Evolutionary conservation across 179 eudicot genomes (phyloP).

Genomic region (Silene coronaria): DNA sequence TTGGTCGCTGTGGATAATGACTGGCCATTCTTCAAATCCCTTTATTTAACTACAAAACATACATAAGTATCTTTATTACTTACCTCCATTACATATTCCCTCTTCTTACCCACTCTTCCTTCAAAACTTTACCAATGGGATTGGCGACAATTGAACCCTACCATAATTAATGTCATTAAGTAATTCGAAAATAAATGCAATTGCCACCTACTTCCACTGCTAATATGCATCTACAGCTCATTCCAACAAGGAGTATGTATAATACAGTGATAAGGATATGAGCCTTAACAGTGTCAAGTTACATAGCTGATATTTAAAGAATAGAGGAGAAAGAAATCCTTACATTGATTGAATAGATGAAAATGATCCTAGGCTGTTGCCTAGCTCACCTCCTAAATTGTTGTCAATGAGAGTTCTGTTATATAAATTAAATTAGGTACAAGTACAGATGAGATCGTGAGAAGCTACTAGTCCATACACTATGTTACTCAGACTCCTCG

Average conservation of each 20-base stretch:
- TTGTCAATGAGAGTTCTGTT: constrained; percentile 60
- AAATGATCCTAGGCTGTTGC: constrained; percentile 69
- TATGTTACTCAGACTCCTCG: neutral
- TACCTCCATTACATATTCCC: no score
- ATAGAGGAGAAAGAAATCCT: constrained; percentile 18
- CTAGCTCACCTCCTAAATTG: constrained; percentile 73
- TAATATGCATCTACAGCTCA: neutral
- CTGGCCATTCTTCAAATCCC: no score
- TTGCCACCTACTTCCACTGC: neutral
- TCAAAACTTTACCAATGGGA: no score
- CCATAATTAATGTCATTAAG: no score
- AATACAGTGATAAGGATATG: neutral
- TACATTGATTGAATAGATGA: constrained; percentile 62
- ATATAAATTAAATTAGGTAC: constrained; percentile 4
- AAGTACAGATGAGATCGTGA: neutral
- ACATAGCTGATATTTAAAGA: neutral
- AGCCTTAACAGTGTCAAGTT: neutral
- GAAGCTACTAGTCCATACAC: neutral
- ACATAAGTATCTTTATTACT: no score
- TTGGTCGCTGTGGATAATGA: no score
- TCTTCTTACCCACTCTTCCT: no score
- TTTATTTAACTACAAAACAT: no score
- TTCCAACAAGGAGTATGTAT: neutral
- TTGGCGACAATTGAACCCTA: no score
- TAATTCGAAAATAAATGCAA: neutral